Percentiles rank a stretch among this genome's conserved stretches.
Conservation (phyloP, 305 asterid species). For the Solanum chacoense region DNA sequence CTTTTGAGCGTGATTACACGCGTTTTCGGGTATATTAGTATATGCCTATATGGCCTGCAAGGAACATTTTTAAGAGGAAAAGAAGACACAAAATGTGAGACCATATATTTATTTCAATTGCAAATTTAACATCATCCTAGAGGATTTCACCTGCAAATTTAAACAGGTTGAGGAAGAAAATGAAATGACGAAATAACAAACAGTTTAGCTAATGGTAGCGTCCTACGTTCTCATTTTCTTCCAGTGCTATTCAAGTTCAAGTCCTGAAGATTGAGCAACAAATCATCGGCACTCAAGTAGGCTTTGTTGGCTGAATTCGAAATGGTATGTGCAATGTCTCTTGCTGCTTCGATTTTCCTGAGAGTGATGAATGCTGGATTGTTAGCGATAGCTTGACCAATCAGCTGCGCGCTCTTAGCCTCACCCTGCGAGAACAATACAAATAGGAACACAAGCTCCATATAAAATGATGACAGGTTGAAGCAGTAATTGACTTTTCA, state of each 20-base stretch:
- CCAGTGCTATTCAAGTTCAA: slow-evolving; percentile 11
- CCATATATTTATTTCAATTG: background rate
- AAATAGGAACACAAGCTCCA: background rate
- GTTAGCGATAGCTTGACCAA: slow-evolving; percentile 79
- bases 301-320: slow-evolving; percentile 60
- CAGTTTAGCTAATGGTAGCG: background rate
- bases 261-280: slow-evolving; percentile 69
- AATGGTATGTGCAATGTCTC: slow-evolving; percentile 55
- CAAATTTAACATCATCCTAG: background rate
- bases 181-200: background rate
- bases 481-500: background rate
- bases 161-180: background rate
- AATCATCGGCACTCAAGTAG: slow-evolving; percentile 62
- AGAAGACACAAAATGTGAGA: background rate
- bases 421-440: slow-evolving; percentile 49
- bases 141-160: background rate
- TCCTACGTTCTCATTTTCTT: slow-evolving; percentile 11
- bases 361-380: slow-evolving; percentile 77
- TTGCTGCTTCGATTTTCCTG: slow-evolving; percentile 81
- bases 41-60: background rate
- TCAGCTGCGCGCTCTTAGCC: slow-evolving; percentile 85
- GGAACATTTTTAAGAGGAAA: background rate
- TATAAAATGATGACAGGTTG: background rate
- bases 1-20: background rate
- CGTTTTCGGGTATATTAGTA: background rate